phyloP scores from a whole-genome alignment of 2,329 filamentous ascomycete species.

The Beauveria sp. region DNA sequence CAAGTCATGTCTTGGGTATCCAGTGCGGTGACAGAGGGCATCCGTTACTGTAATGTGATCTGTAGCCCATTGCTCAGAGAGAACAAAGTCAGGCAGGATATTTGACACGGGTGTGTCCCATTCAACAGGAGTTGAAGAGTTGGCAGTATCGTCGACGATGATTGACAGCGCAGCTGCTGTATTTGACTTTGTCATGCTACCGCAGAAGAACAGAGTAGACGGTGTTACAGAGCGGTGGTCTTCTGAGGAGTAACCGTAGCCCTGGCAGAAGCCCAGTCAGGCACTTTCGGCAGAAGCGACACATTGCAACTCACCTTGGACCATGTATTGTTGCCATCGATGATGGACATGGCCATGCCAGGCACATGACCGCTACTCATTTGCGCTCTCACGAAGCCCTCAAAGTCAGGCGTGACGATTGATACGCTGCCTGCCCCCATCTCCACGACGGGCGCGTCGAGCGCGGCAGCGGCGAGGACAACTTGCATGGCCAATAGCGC shows the following conservation, averaged over 20 bases:
- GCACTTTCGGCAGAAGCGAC: neutral
- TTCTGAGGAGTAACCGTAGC: constrained; percentile 32
- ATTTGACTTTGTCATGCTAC: constrained; percentile 46
- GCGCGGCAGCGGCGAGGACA: neutral
- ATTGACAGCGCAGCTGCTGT: constrained; percentile 40
- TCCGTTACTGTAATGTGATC: constrained; percentile 42
- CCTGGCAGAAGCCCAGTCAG: constrained; percentile 22
- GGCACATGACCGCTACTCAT: constrained; percentile 32
- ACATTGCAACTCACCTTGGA: constrained; percentile 20
- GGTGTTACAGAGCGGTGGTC: constrained; percentile 30
- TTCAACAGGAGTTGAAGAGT: constrained; percentile 29
- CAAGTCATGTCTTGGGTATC: constrained; percentile 34
- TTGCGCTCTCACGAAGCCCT: constrained; percentile 20
- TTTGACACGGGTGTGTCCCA: constrained; percentile 37
- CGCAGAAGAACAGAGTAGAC: constrained; percentile 43
- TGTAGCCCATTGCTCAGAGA: constrained; percentile 34
- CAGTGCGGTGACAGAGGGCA: constrained; percentile 40
- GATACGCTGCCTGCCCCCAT: neutral
- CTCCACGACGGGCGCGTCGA: neutral
- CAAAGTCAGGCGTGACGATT: constrained; percentile 13
- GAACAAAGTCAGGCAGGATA: constrained; percentile 38
- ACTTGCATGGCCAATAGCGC: neutral
- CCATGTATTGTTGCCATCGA: constrained; percentile 30
- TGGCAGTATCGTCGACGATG: constrained; percentile 35
- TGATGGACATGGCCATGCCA: constrained; percentile 33